A percentile compares a stretch with the other conserved stretches of the same genome.
Conservation (phyloP, 768 basidiomycete species). For the Paxillus involutus region DNA sequence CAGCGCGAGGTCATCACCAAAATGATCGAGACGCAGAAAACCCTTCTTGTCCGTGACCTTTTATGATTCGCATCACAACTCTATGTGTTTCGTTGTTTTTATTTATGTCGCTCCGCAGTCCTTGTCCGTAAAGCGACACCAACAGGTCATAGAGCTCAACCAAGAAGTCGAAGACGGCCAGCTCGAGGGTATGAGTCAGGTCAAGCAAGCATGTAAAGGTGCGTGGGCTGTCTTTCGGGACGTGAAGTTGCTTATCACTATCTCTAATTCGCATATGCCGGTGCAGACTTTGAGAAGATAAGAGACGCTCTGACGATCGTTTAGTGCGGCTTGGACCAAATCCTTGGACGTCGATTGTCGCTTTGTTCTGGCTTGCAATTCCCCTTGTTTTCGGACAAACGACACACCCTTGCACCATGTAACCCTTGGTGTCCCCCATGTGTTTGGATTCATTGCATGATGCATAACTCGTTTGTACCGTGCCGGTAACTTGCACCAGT, state of each 20-base stretch:
- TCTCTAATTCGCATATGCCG: no score
- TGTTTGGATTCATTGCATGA: not conserved
- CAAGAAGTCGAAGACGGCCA: slow-evolving; percentile 26
- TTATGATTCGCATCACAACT: not conserved
- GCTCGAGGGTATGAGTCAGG: slow-evolving; percentile 18
- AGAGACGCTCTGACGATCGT: slow-evolving; percentile 20
- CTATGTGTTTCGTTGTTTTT: not conserved
- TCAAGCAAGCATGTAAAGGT: slow-evolving; percentile 24
- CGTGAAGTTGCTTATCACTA: no score
- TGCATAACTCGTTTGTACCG: not conserved
- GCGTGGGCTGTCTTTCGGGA: not conserved
- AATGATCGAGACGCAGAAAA: slow-evolving; percentile 22
- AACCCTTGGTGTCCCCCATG: no score
- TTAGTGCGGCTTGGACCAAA: slow-evolving; percentile 2
- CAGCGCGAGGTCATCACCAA: slow-evolving; percentile 25
- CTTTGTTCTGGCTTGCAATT: no score
- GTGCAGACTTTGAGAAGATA: slow-evolving; percentile 18
- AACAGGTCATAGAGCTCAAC: slow-evolving; percentile 19
- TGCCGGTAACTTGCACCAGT: not conserved
- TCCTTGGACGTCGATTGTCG: not conserved
- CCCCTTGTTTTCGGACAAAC: not conserved
- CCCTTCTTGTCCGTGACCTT: slow-evolving; percentile 22
- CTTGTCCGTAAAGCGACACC: slow-evolving; percentile 28
- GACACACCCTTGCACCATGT: not conserved
- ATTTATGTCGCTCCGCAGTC: slow-evolving; percentile 11